Conservation (phyloP, 768 basidiomycete genomes). For the Pleurotus tuber-regium region DNA sequence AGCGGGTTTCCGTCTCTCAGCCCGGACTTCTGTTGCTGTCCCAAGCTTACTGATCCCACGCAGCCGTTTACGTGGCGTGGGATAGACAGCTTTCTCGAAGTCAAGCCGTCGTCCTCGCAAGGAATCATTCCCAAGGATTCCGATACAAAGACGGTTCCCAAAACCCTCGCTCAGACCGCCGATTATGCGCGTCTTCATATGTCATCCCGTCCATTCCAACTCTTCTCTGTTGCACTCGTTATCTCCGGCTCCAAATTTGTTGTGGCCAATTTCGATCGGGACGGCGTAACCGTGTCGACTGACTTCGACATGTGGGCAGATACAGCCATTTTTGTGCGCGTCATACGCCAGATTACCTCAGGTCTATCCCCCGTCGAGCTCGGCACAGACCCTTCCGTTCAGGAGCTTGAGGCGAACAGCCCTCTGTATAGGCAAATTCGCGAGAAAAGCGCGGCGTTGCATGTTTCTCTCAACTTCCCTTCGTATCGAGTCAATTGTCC, state of each 20-base stretch:
- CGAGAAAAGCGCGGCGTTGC: background rate
- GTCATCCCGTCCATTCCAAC: slow-evolving; percentile 24
- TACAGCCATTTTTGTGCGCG: slow-evolving; percentile 20
- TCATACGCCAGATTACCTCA: slow-evolving; percentile 21
- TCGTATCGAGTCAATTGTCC: background rate
- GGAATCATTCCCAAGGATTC: background rate
- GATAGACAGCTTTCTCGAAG: slow-evolving; percentile 5
- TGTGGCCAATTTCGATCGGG: slow-evolving; percentile 29
- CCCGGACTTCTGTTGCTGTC: background rate
- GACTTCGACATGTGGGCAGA: slow-evolving; percentile 20
- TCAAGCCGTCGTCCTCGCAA: background rate
- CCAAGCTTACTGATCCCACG: background rate
- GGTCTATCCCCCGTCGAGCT: slow-evolving; percentile 16
- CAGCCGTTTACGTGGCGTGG: background rate
- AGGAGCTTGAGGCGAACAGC: background rate
- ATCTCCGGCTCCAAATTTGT: slow-evolving; percentile 26
- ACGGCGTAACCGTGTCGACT: slow-evolving; percentile 23
- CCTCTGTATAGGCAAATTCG: background rate
- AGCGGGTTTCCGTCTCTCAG: background rate
- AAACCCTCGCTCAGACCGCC: slow-evolving; percentile 17
- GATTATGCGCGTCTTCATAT: slow-evolving; percentile 26
- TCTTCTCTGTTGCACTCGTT: slow-evolving; percentile 26
- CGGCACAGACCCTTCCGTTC: slow-evolving; percentile 17
- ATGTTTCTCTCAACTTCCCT: background rate
- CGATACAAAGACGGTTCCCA: slow-evolving; percentile 9